Evolutionary conservation across 2,329 filamentous ascomycete species (phyloP).

Genomic region (Neobulgaria alba): DNA sequence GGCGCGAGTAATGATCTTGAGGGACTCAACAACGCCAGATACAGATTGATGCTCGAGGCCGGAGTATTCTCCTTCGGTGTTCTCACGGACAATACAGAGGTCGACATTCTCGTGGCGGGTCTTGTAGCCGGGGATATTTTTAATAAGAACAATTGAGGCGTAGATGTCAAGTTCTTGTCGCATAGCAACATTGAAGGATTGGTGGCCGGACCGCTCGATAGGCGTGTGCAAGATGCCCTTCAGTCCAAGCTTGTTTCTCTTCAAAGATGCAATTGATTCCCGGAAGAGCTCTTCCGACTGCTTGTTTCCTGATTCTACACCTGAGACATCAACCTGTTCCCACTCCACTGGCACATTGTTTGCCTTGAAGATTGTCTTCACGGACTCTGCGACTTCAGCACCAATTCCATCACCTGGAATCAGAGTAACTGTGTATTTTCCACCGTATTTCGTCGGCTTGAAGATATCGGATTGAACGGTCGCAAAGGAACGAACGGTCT

Average conservation of each 20-base stretch:
- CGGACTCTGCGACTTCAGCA: constrained; percentile 92
- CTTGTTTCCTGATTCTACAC: constrained; percentile 73
- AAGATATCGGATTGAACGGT: constrained; percentile 93
- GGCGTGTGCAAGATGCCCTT: constrained; percentile 99
- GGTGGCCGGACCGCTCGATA: constrained; percentile 91
- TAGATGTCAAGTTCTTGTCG: constrained; percentile 99
- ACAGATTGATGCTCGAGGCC: constrained; percentile 98
- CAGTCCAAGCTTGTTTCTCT: constrained; percentile 96
- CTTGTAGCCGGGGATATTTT: constrained; percentile 98
- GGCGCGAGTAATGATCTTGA: constrained; percentile 99
- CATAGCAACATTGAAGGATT: constrained; percentile 98
- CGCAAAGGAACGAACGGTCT: constrained; percentile 44
- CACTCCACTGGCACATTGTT: constrained; percentile 98
- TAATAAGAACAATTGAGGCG: constrained; percentile 93
- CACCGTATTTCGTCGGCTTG: constrained; percentile 92
- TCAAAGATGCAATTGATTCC: constrained; percentile 88
- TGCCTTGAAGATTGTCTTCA: constrained; percentile 99
- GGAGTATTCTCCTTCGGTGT: constrained; percentile 99
- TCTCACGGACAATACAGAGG: constrained; percentile 99
- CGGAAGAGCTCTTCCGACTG: constrained; percentile 84
- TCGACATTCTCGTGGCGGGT: constrained; percentile 97
- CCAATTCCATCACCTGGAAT: constrained; percentile 99
- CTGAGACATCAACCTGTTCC: constrained; percentile 96
- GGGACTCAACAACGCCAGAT: constrained; percentile 89
- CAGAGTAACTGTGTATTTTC: constrained; percentile 98